These are phyloP conservation scores for Fusarium algeriense DNA, from an alignment of 2,329 filamentous ascomycete species.

Conservation along the genomic window DNA sequence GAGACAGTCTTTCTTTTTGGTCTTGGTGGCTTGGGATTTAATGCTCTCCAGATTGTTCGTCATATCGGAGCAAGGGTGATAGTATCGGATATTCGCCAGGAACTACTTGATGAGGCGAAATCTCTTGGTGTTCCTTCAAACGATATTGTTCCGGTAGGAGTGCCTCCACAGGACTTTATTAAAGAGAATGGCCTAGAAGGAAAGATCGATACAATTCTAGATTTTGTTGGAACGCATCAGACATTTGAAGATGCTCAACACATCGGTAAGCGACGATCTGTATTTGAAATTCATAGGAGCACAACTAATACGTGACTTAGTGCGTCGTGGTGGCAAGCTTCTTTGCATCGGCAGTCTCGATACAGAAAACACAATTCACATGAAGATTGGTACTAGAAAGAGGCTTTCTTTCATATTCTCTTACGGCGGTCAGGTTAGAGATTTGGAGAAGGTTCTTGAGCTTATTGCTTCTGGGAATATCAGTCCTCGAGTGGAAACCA, in stretches of 20 bases:
- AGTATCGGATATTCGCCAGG: slow-evolving; percentile 36
- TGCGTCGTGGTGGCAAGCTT: slow-evolving; percentile 49
- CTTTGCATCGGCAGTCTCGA: slow-evolving; percentile 57
- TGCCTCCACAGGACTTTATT: slow-evolving; percentile 25
- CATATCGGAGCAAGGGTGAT: slow-evolving; percentile 34
- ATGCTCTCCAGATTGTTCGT: slow-evolving; percentile 34
- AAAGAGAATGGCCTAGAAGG: slow-evolving; percentile 1
- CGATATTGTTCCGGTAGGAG: slow-evolving; percentile 32
- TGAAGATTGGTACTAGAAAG: slow-evolving; percentile 59
- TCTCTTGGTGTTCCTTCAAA: slow-evolving; percentile 12
- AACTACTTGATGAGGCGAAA: slow-evolving; percentile 29
- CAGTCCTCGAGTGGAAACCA: slow-evolving; percentile 23
- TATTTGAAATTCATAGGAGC: accelerated
- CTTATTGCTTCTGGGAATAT: slow-evolving; percentile 28
- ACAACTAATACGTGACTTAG: neutral
- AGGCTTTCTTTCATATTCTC: slow-evolving; percentile 57
- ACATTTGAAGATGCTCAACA: slow-evolving; percentile 44
- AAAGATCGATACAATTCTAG: slow-evolving; percentile 33
- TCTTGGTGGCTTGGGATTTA: slow-evolving; percentile 33
- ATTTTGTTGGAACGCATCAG: slow-evolving; percentile 42
- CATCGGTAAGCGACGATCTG: slow-evolving; percentile 13
- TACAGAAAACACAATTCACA: slow-evolving; percentile 55
- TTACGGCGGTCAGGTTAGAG: slow-evolving; percentile 57
- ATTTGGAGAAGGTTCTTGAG: slow-evolving; percentile 52
- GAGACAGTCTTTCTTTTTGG: slow-evolving; percentile 37